Percentiles rank a stretch among this genome's conserved stretches.
Evolutionary conservation across 169 alveolate species (phyloP).

Genomic region (Plasmodium relictum): DNA sequence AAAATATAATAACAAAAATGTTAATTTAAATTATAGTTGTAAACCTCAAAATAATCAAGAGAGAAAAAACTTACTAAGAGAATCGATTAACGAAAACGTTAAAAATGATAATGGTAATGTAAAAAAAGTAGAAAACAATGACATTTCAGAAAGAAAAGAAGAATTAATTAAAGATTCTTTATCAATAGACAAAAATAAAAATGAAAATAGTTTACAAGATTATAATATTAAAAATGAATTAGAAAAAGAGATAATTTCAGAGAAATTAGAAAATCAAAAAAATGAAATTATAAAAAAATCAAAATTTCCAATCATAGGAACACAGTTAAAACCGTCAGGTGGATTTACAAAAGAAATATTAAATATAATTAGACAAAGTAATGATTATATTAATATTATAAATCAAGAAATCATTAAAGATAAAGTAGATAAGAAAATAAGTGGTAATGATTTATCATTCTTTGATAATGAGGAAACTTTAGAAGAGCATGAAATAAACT

Average conservation of each 20-base stretch:
- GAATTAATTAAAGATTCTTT: neutral
- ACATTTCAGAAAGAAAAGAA: neutral
- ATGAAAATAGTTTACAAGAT: no score
- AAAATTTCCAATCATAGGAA: slow-evolving; percentile 65
- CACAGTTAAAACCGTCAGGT: slow-evolving; percentile 74
- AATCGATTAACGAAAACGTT: neutral
- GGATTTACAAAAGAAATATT: slow-evolving; percentile 70
- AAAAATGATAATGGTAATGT: neutral
- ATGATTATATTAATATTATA: slow-evolving; percentile 47
- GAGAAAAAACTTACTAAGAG: neutral
- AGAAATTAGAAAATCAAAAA: slow-evolving; percentile 35
- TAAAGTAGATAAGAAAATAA: slow-evolving; percentile 36
- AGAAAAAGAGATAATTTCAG: slow-evolving; percentile 46
- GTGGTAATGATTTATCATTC: slow-evolving; percentile 60
- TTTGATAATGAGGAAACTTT: slow-evolving; percentile 59
- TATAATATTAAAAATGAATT: slow-evolving; percentile 23
- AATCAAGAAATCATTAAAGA: slow-evolving; percentile 69
- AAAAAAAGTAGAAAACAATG: neutral
- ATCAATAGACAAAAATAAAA: neutral
- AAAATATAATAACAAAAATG: slow-evolving; percentile 12
- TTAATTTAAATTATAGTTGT: neutral
- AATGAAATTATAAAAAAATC: slow-evolving; percentile 60
- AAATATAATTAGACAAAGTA: slow-evolving; percentile 36
- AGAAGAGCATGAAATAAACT: slow-evolving; percentile 58
- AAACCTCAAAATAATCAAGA: neutral